A percentile compares a stretch with the other conserved stretches of the same genome.
Evolutionary conservation across 2,329 filamentous ascomycete genomes (phyloP).

Genomic region (Myriosclerotinia scirpicola): DNA sequence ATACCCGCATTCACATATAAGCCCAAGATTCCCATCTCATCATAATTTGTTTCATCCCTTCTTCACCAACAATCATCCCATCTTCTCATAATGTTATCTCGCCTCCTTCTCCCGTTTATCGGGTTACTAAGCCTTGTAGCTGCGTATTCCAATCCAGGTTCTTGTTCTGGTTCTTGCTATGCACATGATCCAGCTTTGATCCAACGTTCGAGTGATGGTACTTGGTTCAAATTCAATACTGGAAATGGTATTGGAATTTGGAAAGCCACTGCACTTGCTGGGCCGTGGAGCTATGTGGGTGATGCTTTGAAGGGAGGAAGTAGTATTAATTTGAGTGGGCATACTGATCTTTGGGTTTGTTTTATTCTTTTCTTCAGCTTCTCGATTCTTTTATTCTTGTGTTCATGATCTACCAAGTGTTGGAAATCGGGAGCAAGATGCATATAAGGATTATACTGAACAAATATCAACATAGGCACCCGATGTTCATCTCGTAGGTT

Average conservation of each 20-base stretch:
- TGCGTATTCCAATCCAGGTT: constrained; percentile 41
- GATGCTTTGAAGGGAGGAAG: constrained; percentile 43
- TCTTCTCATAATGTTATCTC: constrained; percentile 4
- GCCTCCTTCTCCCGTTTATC: constrained; percentile 9
- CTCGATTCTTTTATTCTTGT: too few relatives aligned
- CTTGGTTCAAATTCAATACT: constrained; percentile 48
- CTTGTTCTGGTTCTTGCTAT: constrained; percentile 45
- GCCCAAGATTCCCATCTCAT: not conserved
- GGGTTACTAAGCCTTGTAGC: constrained; percentile 25
- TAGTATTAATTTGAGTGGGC: constrained; percentile 42
- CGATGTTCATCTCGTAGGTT: constrained; percentile 58
- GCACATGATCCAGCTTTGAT: constrained; percentile 47
- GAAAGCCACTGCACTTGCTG: constrained; percentile 43
- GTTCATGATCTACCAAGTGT: not conserved
- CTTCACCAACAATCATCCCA: too few relatives aligned
- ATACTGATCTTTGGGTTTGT: constrained; percentile 45
- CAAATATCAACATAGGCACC: constrained; percentile 53
- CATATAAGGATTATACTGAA: not conserved
- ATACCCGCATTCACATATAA: not conserved
- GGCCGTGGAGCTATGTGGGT: constrained; percentile 46
- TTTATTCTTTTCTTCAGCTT: not conserved
- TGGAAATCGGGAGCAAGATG: not conserved
- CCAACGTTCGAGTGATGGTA: constrained; percentile 44
- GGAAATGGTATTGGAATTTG: constrained; percentile 45
- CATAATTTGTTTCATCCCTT: not conserved